A percentile compares a stretch with the other conserved stretches of the same genome.
phyloP scores from a whole-genome alignment of 1,284 basidiomycete genomes.

The Cutaneotrichosporon sp. region DNA sequence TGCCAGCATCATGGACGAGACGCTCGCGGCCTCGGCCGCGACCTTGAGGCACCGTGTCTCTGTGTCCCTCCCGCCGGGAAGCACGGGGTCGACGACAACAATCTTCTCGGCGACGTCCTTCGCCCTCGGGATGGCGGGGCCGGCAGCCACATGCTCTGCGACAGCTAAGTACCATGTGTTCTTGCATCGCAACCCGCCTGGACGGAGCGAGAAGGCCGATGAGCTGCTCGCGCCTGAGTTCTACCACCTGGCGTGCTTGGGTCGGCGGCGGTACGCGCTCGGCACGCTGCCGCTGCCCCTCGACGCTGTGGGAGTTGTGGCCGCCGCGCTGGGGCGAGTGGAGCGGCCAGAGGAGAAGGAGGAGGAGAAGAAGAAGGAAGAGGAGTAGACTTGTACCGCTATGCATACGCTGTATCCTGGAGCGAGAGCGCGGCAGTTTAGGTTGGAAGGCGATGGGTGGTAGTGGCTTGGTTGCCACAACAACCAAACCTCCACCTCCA shows the following conservation, averaged over 20 bases:
- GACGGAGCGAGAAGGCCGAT: not conserved
- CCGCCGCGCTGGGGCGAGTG: conserved; percentile 1
- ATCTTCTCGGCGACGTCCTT: conserved; percentile 37
- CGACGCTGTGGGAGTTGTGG: conserved; percentile 7
- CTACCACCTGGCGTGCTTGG: conserved; percentile 12
- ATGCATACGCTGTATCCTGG: conserved; percentile 6
- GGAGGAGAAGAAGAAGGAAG: conserved; percentile 3
- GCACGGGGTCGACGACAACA: conserved; percentile 4
- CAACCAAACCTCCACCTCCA: no score
- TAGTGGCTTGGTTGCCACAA: no score
- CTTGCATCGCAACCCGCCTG: not conserved
- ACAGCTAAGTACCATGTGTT: conserved; percentile 34
- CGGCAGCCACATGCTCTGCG: conserved; percentile 8
- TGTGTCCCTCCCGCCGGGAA: conserved; percentile 9
- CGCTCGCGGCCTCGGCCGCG: conserved; percentile 22
- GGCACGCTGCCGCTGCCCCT: conserved; percentile 13
- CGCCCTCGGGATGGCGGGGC: conserved; percentile 27
- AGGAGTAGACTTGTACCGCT: not conserved
- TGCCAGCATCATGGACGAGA: conserved; percentile 39
- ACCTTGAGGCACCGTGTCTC: conserved; percentile 26
- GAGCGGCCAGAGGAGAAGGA: not conserved
- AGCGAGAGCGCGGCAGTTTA: not conserved
- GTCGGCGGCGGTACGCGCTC: conserved; percentile 9
- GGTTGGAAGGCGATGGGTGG: no score
- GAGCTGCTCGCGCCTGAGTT: conserved; percentile 10